Evolutionary conservation across 257 asterid genomes (phyloP).

Genomic region (Capsicum rhomboideum): DNA sequence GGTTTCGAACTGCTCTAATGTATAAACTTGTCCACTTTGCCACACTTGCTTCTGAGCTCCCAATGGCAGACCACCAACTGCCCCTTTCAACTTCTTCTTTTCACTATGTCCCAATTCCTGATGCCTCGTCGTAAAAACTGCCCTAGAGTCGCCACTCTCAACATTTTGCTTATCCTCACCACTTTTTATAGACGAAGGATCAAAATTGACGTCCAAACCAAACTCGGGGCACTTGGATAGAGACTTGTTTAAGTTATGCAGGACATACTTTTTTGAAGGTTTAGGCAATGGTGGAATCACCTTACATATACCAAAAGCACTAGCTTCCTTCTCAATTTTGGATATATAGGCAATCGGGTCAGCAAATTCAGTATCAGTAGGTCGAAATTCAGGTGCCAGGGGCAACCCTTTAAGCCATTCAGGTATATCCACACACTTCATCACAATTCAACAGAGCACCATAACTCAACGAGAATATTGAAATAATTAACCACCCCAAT

Average conservation of each 20-base stretch:
- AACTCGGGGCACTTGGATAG: slow-evolving; percentile 80
- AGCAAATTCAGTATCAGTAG: slow-evolving; percentile 92
- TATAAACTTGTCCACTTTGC: slow-evolving; percentile 96
- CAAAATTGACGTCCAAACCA: slow-evolving; percentile 39
- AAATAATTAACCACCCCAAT: not conserved
- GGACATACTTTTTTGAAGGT: slow-evolving; percentile 81
- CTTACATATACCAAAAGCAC: slow-evolving; percentile 94
- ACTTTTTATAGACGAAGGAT: no score
- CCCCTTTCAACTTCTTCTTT: slow-evolving; percentile 47
- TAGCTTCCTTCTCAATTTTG: slow-evolving; percentile 90
- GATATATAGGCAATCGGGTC: slow-evolving; percentile 98
- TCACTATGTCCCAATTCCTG: slow-evolving; percentile 78
- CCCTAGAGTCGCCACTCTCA: slow-evolving; percentile 40
- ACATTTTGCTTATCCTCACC: slow-evolving; percentile 12
- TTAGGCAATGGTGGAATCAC: slow-evolving; percentile 89
- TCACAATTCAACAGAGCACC: slow-evolving; percentile 27
- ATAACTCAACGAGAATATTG: slow-evolving; percentile 10
- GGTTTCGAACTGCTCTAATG: slow-evolving; percentile 85
- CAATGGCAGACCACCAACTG: slow-evolving; percentile 20
- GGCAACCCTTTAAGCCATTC: slow-evolving; percentile 90
- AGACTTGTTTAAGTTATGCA: slow-evolving; percentile 73
- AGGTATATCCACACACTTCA: slow-evolving; percentile 76
- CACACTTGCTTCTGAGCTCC: slow-evolving; percentile 78
- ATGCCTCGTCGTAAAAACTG: slow-evolving; percentile 85
- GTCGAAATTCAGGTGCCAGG: slow-evolving; percentile 93